Evolutionary conservation across 2,329 filamentous ascomycete species (phyloP).

Genomic region (Domatiomyces catenatus): DNA sequence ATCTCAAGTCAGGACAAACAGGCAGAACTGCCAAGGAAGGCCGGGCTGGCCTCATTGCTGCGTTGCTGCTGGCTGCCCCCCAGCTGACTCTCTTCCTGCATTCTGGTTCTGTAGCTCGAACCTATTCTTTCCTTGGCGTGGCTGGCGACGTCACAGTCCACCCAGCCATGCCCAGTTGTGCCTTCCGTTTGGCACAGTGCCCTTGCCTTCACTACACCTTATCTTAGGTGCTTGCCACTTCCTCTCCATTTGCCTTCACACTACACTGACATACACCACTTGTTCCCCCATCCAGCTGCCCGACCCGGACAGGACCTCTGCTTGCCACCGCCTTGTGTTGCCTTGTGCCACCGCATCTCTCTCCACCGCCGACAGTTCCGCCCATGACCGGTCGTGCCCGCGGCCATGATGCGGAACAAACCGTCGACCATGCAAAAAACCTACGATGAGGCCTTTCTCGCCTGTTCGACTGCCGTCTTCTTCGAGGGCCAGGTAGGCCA

Average conservation of each 20-base stretch:
- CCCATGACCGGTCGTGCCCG: not conserved
- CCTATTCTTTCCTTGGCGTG: not conserved
- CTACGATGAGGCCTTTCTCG: conserved; percentile 90
- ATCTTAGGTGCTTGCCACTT: not conserved
- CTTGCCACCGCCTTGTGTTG: not conserved
- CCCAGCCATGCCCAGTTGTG: too few relatives aligned
- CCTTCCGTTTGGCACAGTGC: too few relatives aligned
- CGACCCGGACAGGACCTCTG: not conserved
- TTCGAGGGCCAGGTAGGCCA: conserved; percentile 70
- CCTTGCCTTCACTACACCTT: not conserved
- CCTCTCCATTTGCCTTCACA: too few relatives aligned
- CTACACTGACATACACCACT: not conserved
- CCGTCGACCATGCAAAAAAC: conserved; percentile 76
- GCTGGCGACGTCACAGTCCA: not conserved
- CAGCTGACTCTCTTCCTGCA: too few relatives aligned
- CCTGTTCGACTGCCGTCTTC: conserved; percentile 88
- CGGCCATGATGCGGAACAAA: conserved; percentile 38
- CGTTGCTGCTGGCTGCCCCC: too few relatives aligned
- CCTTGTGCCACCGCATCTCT: not conserved
- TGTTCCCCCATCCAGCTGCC: too few relatives aligned
- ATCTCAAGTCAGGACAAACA: too few relatives aligned
- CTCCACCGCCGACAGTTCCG: not conserved
- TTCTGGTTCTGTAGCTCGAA: too few relatives aligned
- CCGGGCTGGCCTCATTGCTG: too few relatives aligned
- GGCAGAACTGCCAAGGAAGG: too few relatives aligned